Percentiles rank a stretch among this genome's conserved stretches.
These are phyloP conservation scores for Fusarium sp. DNA, from an alignment of 2,329 filamentous ascomycete genomes.

Conservation along the genomic window DNA sequence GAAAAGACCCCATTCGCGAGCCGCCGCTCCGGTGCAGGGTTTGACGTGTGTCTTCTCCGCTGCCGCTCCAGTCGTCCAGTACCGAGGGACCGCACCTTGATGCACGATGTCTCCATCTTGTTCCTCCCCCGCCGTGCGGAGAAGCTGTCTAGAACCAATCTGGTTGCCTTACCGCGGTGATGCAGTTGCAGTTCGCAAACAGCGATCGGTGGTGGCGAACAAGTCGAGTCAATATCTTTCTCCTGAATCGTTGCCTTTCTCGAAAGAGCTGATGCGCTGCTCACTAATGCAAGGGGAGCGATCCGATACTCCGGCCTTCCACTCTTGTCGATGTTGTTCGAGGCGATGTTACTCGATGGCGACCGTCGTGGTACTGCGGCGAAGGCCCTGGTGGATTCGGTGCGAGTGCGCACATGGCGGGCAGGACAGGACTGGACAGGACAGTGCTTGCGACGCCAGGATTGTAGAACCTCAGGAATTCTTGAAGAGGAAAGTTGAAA, in stretches of 20 bases:
- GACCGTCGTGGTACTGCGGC: constrained; percentile 10
- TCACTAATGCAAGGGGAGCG: constrained; percentile 41
- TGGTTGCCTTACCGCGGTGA: constrained; percentile 27
- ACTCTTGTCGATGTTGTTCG: constrained; percentile 2
- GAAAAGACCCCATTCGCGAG: constrained; percentile 50
- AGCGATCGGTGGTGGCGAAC: constrained; percentile 31
- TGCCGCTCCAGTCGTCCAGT: constrained; percentile 37
- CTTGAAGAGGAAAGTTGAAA: constrained; percentile 34
- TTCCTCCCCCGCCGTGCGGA: constrained; percentile 47
- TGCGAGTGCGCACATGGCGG: constrained; percentile 3
- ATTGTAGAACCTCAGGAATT: constrained; percentile 23
- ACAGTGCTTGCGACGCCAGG: constrained; percentile 20
- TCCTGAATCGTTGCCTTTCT: constrained; percentile 9
- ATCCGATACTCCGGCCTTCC: constrained; percentile 13
- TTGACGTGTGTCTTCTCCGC: constrained; percentile 41
- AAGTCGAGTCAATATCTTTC: constrained; percentile 10
- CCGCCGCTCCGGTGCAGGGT: constrained; percentile 44
- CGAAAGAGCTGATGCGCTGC: constrained; percentile 29
- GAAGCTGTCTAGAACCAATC: constrained; percentile 45
- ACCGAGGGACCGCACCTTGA: constrained; percentile 40
- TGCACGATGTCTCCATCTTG: constrained; percentile 48
- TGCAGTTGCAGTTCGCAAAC: constrained; percentile 23
- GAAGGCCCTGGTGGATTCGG: constrained; percentile 1
- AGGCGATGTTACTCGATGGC: constrained; percentile 13
- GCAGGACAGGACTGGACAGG: constrained; percentile 13